Evolutionary conservation across 768 basidiomycete species (phyloP), one percentile per base, ranked within the genome.

Genomic region (Amanita phalloides): DNA sequence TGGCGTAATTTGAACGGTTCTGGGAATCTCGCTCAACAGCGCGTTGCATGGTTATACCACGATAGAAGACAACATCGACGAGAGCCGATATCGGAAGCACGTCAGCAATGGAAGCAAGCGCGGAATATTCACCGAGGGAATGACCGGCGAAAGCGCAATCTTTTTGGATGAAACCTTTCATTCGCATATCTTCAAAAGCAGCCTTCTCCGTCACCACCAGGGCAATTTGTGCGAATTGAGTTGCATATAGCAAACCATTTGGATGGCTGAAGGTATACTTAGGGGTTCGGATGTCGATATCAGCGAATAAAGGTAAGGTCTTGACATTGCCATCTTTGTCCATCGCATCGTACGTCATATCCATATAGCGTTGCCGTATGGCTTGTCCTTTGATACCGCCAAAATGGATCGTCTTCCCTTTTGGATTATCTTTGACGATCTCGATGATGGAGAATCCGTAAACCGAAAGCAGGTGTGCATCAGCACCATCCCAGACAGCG

Each of bases 21-120:
- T 88, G 74, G 1, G 85, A 74, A 63, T 99, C 96, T 30, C 96
- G 90, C 68, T 96, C 92, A 53, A 99, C 96, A 25, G 96, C 96
- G 21, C 96, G 91, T 63, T 98, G 96, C 96, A 98, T 99, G 33
- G 96, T 99, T 63, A 99, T 94, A 60, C 96, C 96, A 65, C 96
- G 91, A 68, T 97, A 99, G 78, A 99, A 99, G 25, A 99, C 95
- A 61, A 99, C 90, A 58, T 99, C 96, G 61, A 94, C 91, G 45
- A 98, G 82, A 2, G 91, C 82, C 17, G 95, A 91, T 59, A 98
- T 91, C 44, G 91, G 89, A 33, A 98, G 81, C 49, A 97, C 90
- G 65, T 95, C 94, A 23, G 95, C 95, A 59, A 99, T 96, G 7
- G 95, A 95, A 1, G 96, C 96, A 3, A 99, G 78, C 2, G 96